These are phyloP conservation scores for Brassica rapa DNA, from an alignment of 345 rosid species.

Conservation along the genomic window DNA sequence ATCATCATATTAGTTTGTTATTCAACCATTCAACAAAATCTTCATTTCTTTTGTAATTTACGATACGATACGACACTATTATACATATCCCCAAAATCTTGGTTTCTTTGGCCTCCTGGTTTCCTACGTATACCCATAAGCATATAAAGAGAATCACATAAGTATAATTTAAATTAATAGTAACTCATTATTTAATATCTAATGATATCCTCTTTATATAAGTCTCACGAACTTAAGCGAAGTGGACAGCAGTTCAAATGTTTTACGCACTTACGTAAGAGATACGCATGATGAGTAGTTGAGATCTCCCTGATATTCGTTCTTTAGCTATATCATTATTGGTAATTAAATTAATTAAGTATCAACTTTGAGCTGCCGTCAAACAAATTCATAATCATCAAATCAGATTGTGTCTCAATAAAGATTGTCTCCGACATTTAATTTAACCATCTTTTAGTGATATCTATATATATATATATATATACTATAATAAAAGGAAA, in stretches of 20 bases:
- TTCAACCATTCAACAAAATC: neutral
- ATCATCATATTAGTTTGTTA: neutral
- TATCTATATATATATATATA: no score
- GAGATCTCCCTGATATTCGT: conserved; percentile 37
- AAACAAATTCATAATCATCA: neutral
- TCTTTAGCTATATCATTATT: conserved; percentile 23
- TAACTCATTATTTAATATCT: conserved; percentile 3
- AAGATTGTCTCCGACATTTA: conserved; percentile 10
- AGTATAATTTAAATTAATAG: neutral
- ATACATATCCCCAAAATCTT: conserved; percentile 34
- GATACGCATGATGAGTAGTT: conserved; percentile 37
- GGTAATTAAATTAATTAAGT: neutral
- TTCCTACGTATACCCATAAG: neutral
- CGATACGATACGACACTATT: neutral
- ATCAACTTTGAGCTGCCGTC: neutral
- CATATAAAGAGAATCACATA: conserved; percentile 5
- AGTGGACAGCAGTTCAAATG: conserved; percentile 34
- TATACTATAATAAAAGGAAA: no score
- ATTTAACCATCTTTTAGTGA: neutral
- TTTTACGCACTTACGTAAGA: conserved; percentile 27
- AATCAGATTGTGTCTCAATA: conserved; percentile 31
- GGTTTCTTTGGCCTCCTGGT: conserved; percentile 23
- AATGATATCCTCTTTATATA: conserved; percentile 4
- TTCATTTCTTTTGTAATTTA: conserved; percentile 17
- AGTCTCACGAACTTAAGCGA: conserved; percentile 15